Conservation (phyloP, 495 filamentous ascomycete genomes). For the Talaromyces nanjingensis region DNA sequence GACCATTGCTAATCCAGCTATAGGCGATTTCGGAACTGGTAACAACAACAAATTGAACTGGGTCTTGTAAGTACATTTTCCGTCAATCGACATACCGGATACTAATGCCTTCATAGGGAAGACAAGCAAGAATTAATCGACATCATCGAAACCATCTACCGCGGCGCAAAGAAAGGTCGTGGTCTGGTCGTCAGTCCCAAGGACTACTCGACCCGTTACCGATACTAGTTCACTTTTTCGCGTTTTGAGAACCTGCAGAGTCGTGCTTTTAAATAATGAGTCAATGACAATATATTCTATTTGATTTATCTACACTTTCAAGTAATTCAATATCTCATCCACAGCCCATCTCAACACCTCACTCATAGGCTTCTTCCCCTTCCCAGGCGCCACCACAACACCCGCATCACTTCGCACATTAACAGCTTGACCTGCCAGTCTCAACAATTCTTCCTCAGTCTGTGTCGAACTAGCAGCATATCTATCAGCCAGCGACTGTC, state of each 20-base stretch:
- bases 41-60: slow-evolving; percentile 99
- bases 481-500: slow-evolving; percentile 6
- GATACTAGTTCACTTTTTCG: slow-evolving; percentile 44
- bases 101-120: slow-evolving; percentile 36
- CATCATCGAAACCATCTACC: slow-evolving; percentile 96
- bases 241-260: neutral
- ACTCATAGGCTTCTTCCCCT: slow-evolving; percentile 25
- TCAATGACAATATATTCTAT: neutral
- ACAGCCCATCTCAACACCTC: slow-evolving; percentile 39
- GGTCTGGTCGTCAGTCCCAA: slow-evolving; percentile 96
- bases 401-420: slow-evolving; percentile 30
- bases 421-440: slow-evolving; percentile 25
- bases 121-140: slow-evolving; percentile 99
- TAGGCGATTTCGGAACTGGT: slow-evolving; percentile 85
- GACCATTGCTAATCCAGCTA: neutral
- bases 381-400: slow-evolving; percentile 31
- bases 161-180: slow-evolving; percentile 92
- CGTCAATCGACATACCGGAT: neutral
- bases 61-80: slow-evolving; percentile 47
- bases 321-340: slow-evolving; percentile 25
- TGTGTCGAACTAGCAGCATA: slow-evolving; percentile 9
- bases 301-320: neutral
- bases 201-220: slow-evolving; percentile 79
- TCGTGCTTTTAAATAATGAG: neutral
- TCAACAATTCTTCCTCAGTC: slow-evolving; percentile 19